Base-by-base conservation (phyloP, 257 asterid genomes). In the Fraxinus quadrangulata region DNA sequence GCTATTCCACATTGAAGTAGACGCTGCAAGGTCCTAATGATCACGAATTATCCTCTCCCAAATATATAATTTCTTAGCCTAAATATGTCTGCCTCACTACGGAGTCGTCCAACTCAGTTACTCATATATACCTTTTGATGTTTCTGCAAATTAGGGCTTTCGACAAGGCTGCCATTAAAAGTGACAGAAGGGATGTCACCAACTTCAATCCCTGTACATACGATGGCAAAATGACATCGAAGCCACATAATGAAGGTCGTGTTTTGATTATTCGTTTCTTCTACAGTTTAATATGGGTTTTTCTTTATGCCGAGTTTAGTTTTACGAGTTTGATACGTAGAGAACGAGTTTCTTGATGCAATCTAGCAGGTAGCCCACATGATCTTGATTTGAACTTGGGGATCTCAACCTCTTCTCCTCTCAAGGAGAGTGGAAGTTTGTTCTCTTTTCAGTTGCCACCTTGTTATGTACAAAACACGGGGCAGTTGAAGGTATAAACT, bases 321-420 rank as follows among this genome's bases (percentile, higher is more conserved):
- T 16, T 65, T 13, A 39, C 11, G 14, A 36, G 26, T 79, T 21
- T 76, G 14, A 45, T 34, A 21, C 3, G 42, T 13, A 28, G 73
- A 13, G 71, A 39, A 33, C 70, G 39, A 34, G 73, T 28, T 72
- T 37, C 34, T 72, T 63, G 30, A 79, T 59, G 77, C n/a, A 36
- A 34, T 14, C 37, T 37, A 72, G 78, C 90, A 87, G 92, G 83
- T 72, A 63, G 79, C 79, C 75, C 70, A 28, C 82, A 86, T 51
- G 87, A 85, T 82, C 94, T 90, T 36, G 97, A 92, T 84, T 73
- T 92, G 79, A 92, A 90, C 82, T 86, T 92, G 84, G 94, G 94
- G 75, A 90, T 92, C 26, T 84, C 93, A 7, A 83, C 80, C 74
- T 75, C 90, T 65, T 84, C 85, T 73, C 78, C 85, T 71, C 79